phyloP scores from a whole-genome alignment of 2,329 filamentous ascomycete species.

The Lasiodiplodia gonubiensis region DNA sequence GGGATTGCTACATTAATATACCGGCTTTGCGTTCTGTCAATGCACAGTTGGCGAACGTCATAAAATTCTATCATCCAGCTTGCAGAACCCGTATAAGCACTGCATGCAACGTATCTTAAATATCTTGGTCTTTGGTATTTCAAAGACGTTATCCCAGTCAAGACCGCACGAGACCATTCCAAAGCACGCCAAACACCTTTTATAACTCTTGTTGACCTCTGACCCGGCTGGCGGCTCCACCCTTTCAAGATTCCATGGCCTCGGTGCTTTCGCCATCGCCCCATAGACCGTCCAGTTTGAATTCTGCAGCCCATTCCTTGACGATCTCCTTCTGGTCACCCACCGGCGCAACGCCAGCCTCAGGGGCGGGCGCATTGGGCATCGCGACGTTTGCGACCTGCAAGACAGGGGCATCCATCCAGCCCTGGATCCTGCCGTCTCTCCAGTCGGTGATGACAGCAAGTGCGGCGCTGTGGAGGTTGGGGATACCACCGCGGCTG shows the following conservation, averaged over 20 bases:
- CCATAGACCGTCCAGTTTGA: constrained; percentile 93
- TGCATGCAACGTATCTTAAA: neutral
- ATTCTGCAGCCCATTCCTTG: constrained; percentile 90
- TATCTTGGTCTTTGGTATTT: neutral
- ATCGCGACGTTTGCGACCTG: constrained; percentile 55
- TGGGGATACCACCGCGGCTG: constrained; percentile 87
- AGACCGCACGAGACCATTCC: neutral
- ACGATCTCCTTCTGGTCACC: constrained; percentile 85
- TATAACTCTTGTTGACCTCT: constrained; percentile 10
- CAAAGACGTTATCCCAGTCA: neutral
- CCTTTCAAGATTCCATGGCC: constrained; percentile 42
- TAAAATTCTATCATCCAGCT: neutral
- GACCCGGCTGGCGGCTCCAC: neutral
- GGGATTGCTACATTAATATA: neutral
- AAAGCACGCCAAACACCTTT: constrained; percentile 27
- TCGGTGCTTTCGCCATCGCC: constrained; percentile 64
- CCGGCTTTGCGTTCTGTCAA: neutral
- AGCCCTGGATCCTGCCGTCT: constrained; percentile 92
- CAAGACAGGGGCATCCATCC: constrained; percentile 77
- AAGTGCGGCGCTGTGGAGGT: constrained; percentile 85
- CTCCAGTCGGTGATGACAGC: constrained; percentile 96
- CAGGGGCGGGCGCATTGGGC: constrained; percentile 33
- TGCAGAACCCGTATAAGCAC: neutral
- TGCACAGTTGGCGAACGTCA: neutral
- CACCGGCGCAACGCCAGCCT: constrained; percentile 35